phyloP scores from a whole-genome alignment of 169 alveolate genomes.

The Eimeria necatrix region DNA sequence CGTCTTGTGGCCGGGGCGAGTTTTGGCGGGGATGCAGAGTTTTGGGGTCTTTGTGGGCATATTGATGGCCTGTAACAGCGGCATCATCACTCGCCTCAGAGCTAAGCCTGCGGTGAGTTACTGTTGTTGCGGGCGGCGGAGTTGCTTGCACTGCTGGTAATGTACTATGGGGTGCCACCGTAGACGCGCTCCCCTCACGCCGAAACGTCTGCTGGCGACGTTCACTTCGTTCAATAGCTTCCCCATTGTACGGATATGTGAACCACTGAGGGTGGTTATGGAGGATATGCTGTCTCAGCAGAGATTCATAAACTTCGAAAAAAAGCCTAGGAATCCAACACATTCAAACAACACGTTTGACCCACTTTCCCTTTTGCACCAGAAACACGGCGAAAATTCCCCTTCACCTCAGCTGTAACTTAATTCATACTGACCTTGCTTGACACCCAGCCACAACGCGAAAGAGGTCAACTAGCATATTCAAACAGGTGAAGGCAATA shows the following conservation, averaged over 20 bases:
- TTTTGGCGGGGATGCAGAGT: constrained; percentile 7
- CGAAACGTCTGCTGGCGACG: constrained; percentile 67
- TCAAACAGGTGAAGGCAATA: too few relatives aligned
- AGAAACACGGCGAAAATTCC: too few relatives aligned
- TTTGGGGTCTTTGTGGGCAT: neutral
- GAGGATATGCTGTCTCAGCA: constrained; percentile 71
- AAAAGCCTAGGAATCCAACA: constrained; percentile 41
- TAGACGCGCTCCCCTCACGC: constrained; percentile 30
- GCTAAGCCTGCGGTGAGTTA: constrained; percentile 65
- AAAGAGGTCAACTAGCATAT: too few relatives aligned
- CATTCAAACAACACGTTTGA: neutral
- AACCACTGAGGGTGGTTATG: constrained; percentile 79
- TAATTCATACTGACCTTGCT: too few relatives aligned
- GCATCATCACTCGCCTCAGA: constrained; percentile 76
- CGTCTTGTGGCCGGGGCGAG: constrained; percentile 23
- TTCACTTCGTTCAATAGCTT: constrained; percentile 69
- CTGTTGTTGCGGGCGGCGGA: constrained; percentile 18
- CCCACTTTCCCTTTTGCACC: too few relatives aligned
- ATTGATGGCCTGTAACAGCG: constrained; percentile 1
- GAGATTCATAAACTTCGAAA: constrained; percentile 76
- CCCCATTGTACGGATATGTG: constrained; percentile 77
- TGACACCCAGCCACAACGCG: too few relatives aligned
- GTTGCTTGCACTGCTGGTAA: constrained; percentile 17
- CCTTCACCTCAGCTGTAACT: too few relatives aligned
- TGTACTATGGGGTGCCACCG: neutral